Base-by-base conservation (phyloP, 2,329 filamentous ascomycete genomes). In the Endothia cerciana region DNA sequence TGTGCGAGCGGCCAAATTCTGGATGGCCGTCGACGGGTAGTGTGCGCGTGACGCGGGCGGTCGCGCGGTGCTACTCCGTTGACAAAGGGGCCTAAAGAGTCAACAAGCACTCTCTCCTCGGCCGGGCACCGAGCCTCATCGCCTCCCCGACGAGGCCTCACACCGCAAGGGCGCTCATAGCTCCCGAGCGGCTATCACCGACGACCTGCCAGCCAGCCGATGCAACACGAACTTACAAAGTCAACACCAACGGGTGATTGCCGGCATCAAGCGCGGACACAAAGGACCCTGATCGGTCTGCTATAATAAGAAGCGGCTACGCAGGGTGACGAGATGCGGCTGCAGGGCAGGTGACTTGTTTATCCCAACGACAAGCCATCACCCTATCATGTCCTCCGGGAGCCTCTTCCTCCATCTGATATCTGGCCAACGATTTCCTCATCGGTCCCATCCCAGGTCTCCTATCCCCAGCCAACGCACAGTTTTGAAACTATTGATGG, bases 351-450 rank as follows among this genome's bases (percentile, higher is more conserved):
- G 63, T 64, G 65, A 63, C 65, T 68, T 69, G 67, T 70, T 47
- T 68, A 69, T 69, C 64, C 58, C 65, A 64, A 70, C 67, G 67
- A 69, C 69, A 63, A 62, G 47, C 62, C 62, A 58, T 66, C 60
- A 41, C 28, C 65, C 30, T 47, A 30, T 57, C 56, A 56, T 38
- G n/a, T 13, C 43, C 17, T 51, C 22, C 51, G 4, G 13, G 10
- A 25, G 11, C 13, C 33, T 33, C 17, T 28, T 40, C 13, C 40
- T 17, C 38, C 62, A 62, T 41, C 65, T 43, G 40, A 56, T 62
- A 41, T 40, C 10, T 62, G 28, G 10, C n/a, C 22, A 45, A 57
- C 51, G 40, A n/a, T 43, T 55, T 25, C 51, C 47, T 51, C 33
- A 11, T 13, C 30, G 38, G 13, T 55, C 51, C 40, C 40, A 43